A percentile compares a stretch with the other conserved stretches of the same genome.
Conservation (phyloP, 169 alveolate species). For the Babesia divergens region DNA sequence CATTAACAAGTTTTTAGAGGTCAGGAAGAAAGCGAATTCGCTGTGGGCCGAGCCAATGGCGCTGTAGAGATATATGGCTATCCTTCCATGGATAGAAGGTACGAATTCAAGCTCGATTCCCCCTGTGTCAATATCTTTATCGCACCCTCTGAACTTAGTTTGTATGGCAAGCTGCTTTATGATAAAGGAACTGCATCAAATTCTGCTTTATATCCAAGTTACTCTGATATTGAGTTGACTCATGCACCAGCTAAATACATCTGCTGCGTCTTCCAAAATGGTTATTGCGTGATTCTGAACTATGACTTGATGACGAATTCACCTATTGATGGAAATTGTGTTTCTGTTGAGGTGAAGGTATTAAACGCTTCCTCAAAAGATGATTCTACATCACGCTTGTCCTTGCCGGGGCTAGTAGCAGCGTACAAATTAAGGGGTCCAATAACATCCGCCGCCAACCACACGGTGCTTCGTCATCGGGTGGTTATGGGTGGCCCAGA, state of each 20-base stretch:
- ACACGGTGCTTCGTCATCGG: constrained; percentile 64
- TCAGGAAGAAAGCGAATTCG: constrained; percentile 27
- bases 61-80: constrained; percentile 21
- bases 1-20: neutral
- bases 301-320: neutral
- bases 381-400: neutral
- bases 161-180: constrained; percentile 11
- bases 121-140: constrained; percentile 23
- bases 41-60: constrained; percentile 50
- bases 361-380: neutral
- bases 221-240: neutral
- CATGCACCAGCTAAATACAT: neutral
- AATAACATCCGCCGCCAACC: constrained; percentile 47
- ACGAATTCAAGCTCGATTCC: constrained; percentile 31
- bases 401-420: neutral
- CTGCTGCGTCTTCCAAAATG: constrained; percentile 30
- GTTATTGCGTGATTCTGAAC: constrained; percentile 32
- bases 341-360: neutral
- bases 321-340: neutral
- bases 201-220: constrained; percentile 27
- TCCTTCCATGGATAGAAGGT: constrained; percentile 26
- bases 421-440: constrained; percentile 66
- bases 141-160: constrained; percentile 1
- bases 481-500: constrained; percentile 68
- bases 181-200: neutral